Conservation (phyloP, 768 basidiomycete genomes). For the Kwoniella shandongensis region DNA sequence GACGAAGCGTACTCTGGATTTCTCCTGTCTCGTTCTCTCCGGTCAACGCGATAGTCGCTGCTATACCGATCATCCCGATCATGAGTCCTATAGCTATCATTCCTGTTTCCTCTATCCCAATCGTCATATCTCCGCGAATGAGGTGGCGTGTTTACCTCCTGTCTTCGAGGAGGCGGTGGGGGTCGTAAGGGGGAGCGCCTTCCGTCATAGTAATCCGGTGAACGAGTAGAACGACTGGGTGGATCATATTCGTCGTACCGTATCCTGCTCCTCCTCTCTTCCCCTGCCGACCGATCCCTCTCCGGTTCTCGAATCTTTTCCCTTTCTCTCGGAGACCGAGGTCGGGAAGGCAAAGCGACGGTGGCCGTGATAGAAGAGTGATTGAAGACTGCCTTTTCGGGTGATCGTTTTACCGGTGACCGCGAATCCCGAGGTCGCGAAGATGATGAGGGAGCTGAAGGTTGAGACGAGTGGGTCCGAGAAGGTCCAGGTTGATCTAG, state of each 20-base stretch:
- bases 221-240: not conserved
- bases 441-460: not conserved
- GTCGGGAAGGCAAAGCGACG: not conserved
- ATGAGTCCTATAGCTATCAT: not conserved
- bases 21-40: not conserved
- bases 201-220: not conserved
- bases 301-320: not conserved
- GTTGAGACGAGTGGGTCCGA: not conserved
- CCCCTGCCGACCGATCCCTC: not conserved
- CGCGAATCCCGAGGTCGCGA: not conserved
- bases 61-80: constrained; percentile 4
- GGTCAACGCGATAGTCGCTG: not conserved
- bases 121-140: constrained; percentile 3
- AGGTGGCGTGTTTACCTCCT: no score
- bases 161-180: no score
- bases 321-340: constrained; percentile 1
- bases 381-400: no score
- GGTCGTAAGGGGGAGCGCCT: not conserved
- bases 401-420: not conserved
- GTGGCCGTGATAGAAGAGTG: not conserved
- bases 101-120: constrained; percentile 5
- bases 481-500: constrained; percentile 13
- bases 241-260: constrained; percentile 1
- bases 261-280: not conserved
- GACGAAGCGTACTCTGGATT: not conserved